Percentiles rank a stretch among this genome's conserved stretches.
These are phyloP conservation scores for Cryphonectria nitschkei DNA, from an alignment of 2,329 filamentous ascomycete species.

Conservation along the genomic window DNA sequence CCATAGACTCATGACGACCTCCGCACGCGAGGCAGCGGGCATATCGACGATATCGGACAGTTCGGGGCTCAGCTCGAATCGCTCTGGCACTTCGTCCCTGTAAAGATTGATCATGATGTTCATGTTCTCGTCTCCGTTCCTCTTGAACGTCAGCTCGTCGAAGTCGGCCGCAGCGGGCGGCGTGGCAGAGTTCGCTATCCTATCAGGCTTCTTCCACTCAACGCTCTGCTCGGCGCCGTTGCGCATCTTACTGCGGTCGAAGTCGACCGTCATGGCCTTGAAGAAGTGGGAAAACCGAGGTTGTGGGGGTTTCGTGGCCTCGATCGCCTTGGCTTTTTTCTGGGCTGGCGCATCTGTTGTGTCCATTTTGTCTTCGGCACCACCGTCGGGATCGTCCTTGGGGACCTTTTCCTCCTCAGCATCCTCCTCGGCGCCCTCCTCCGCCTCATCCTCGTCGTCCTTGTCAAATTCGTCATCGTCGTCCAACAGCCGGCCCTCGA, in stretches of 20 bases:
- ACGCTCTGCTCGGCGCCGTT: conserved; percentile 62
- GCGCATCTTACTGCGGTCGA: conserved; percentile 65
- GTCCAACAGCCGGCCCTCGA: conserved; percentile 83
- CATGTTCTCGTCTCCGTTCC: conserved; percentile 87
- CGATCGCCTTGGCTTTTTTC: conserved; percentile 41
- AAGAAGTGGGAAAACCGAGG: conserved; percentile 77
- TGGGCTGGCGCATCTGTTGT: conserved; percentile 36
- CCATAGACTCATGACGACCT: conserved; percentile 90
- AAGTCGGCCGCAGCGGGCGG: conserved; percentile 75
- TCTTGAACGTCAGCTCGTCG: conserved; percentile 88
- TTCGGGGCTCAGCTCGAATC: conserved; percentile 77
- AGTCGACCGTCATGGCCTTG: conserved; percentile 75
- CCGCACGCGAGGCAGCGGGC: conserved; percentile 82
- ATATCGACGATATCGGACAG: conserved; percentile 86
- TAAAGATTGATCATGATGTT: conserved; percentile 88
- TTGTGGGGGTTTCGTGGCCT: conserved; percentile 48
- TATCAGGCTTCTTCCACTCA: conserved; percentile 85
- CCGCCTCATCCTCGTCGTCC: conserved; percentile 48
- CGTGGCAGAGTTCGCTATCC: conserved; percentile 54
- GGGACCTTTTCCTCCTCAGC: conserved; percentile 57
- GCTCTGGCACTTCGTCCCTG: conserved; percentile 83
- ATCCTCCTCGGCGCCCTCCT: conserved; percentile 63
- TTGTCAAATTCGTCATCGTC: conserved; percentile 62
- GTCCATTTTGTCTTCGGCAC: conserved; percentile 39
- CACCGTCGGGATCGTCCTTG: conserved; percentile 46